Base-by-base conservation (phyloP, 2,329 filamentous ascomycete genomes). In the Venturia carpophila region DNA sequence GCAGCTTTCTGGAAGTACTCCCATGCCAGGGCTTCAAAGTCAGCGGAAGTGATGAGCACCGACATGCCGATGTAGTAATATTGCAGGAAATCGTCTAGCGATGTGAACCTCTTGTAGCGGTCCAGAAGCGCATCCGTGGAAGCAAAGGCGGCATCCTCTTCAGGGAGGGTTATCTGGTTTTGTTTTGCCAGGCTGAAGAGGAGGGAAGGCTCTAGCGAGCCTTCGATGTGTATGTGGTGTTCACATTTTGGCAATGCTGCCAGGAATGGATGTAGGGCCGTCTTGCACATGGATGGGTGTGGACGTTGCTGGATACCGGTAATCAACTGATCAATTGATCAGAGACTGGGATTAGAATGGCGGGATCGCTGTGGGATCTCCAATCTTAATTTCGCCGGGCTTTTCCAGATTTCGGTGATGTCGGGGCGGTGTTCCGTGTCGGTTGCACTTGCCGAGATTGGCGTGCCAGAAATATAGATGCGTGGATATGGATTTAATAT, bases 221-320 rank as follows among this genome's bases (percentile, higher is more conserved):
- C 90, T 75, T 92, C 89, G 42, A 93, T 81, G 73, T 93, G 90
- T 64, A 92, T 83, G 76, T 92, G 90, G 72, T 92, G 89, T 74
- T 93, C 90, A 76, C 87, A 90, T 79, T 92, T 92, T 68, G 89
- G 89, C 39, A 92, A 82, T 41, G 81, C 81, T 63, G 78, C 75
- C 45, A 92, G 80, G 73, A 90, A 85, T 52, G 79, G 73, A 75
- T 86, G 84, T 63, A 85, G 75, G 17, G 76, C 70, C 43, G 78
- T 76, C 70, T 83, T 77, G 74, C 84, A 87, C 84, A 87, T 87
- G 30, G 30, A 34, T 34, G 30, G 21, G 56, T 19, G 9, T 47
- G 27, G 30, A 56, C 17, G 17, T 24, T 49, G n/a, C 58, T 24
- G 34, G 27, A 56, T 3, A 15, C 9, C 24, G 47, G 30, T 6